Evolutionary conservation across 1,284 basidiomycete species (phyloP), one percentile per base, ranked within the genome.

Genomic region (Exobasidium rhododendri): DNA sequence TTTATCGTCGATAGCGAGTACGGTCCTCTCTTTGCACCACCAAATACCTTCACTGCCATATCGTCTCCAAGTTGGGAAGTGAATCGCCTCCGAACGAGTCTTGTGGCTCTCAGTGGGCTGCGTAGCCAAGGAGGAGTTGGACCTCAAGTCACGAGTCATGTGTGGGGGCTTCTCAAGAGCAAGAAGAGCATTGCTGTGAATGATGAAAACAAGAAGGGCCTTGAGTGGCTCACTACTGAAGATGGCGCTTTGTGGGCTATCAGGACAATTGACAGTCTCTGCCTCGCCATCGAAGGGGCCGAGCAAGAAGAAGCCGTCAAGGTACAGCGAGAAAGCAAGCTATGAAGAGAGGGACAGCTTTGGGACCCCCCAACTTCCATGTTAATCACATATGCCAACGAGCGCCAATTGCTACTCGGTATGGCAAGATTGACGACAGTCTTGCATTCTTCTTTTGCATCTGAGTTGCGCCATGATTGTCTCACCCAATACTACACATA

Each of bases 201-300:
- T 64, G 84, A 69, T 49, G 63, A 80, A 4, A 86, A 83, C 64
- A 84, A 69, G 44, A 64, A 81, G 4, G 92, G 93, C 73, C 65
- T 72, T 52, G 68, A 75, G 31, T 98, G 90, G 89, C 85, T 98
- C 35, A 85, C 88, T 26, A 89, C 86, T 56, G 92, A 96, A 78
- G 90, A 93, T 80, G 94, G 94, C 32, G 87, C 90, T 29, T 86
- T 88, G 80, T 98, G 94, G 94, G 88, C 94, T 44, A 82, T 97
- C 67, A 86, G 88, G 75, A 88, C 87, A 53, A 87, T 94, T 43
- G 94, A 97, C 82, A 61, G 67, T 29, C 68, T 76, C 28, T 50
- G 47, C 28, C 20, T 24, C 22, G 47, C 47, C 13, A 26, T 50
- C 28, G 47, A 50, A 50, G 47, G 47, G 2, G 47, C 20, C 4